A percentile compares a stretch with the other conserved stretches of the same genome.
These are phyloP conservation scores for Pseudonectria foliicola DNA, from an alignment of 2,329 filamentous ascomycete species.

Conservation along the genomic window DNA sequence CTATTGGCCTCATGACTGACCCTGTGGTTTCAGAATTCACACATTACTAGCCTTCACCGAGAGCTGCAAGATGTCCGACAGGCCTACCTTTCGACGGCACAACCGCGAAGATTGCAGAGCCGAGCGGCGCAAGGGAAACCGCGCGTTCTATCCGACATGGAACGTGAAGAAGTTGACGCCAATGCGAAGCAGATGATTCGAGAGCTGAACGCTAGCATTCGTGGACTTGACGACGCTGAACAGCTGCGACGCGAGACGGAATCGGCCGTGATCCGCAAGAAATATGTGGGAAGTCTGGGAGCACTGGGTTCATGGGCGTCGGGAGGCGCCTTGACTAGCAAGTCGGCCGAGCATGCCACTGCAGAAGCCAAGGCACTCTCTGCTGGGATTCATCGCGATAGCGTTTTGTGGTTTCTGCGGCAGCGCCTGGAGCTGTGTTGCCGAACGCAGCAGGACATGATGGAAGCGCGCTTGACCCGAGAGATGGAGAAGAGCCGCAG, in stretches of 20 bases:
- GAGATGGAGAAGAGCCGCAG: constrained; percentile 88
- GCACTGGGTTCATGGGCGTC: constrained; percentile 61
- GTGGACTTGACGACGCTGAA: constrained; percentile 73
- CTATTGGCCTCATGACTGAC: constrained; percentile 10
- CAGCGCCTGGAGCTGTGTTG: constrained; percentile 69
- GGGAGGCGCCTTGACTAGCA: constrained; percentile 39
- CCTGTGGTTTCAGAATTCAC: constrained; percentile 57
- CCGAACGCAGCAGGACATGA: constrained; percentile 79
- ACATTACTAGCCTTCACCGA: constrained; percentile 71
- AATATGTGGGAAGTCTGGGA: constrained; percentile 58
- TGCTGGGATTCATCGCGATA: constrained; percentile 66
- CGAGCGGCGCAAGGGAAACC: constrained; percentile 37
- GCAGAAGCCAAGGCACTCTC: constrained; percentile 66
- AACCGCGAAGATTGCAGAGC: constrained; percentile 51
- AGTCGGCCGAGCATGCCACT: constrained; percentile 57
- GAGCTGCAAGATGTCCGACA: constrained; percentile 81
- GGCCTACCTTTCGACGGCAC: constrained; percentile 80
- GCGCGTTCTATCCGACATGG: constrained; percentile 64
- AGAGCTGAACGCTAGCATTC: constrained; percentile 76
- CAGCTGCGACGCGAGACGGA: constrained; percentile 72
- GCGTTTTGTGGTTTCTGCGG: constrained; percentile 75
- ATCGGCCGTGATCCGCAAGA: constrained; percentile 62
- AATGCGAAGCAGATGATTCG: constrained; percentile 80
- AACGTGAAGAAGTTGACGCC: constrained; percentile 81
- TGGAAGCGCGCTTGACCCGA: constrained; percentile 77